phyloP scores from a whole-genome alignment of 768 basidiomycete genomes.

The Sporobolomyces pararoseus region DNA sequence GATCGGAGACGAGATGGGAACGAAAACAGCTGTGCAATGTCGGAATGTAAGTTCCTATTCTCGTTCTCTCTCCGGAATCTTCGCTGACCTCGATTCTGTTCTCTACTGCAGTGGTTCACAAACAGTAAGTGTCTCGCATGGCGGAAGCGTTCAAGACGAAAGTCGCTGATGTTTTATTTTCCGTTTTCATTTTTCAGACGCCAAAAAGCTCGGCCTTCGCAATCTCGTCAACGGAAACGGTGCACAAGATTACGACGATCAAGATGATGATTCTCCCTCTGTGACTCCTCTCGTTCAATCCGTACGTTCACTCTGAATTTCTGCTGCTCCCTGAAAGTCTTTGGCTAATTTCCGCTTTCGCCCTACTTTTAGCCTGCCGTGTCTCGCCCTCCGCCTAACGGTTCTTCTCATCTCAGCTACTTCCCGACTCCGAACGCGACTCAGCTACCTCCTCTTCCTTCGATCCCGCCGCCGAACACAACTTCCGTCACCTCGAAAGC shows the following conservation, averaged over 20 bases:
- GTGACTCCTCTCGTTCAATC: neutral
- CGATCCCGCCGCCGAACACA: neutral
- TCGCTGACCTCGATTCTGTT: neutral
- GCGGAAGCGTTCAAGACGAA: neutral
- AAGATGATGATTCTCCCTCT: slow-evolving; percentile 2
- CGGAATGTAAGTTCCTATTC: slow-evolving; percentile 44
- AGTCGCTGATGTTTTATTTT: neutral
- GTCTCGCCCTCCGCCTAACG: neutral
- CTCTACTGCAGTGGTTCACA: slow-evolving; percentile 28
- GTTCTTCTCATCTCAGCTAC: slow-evolving; percentile 19
- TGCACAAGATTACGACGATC: neutral
- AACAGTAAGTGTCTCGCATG: slow-evolving; percentile 1
- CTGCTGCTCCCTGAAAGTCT: accelerated
- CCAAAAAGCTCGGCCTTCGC: slow-evolving; percentile 45
- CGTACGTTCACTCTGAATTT: neutral
- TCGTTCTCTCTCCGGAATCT: neutral
- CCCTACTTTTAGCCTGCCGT: neutral
- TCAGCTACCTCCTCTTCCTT: slow-evolving; percentile 16
- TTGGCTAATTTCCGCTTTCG: neutral
- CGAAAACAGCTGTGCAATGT: slow-evolving; percentile 51
- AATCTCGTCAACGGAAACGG: slow-evolving; percentile 23
- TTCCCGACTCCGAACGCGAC: slow-evolving; percentile 15
- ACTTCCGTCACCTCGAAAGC: neutral
- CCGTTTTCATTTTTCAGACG: slow-evolving; percentile 40
- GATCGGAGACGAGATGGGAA: slow-evolving; percentile 65